These are phyloP conservation scores for Tubosaeta brunneosetosa DNA, from an alignment of 768 basidiomycete species.

Conservation along the genomic window DNA sequence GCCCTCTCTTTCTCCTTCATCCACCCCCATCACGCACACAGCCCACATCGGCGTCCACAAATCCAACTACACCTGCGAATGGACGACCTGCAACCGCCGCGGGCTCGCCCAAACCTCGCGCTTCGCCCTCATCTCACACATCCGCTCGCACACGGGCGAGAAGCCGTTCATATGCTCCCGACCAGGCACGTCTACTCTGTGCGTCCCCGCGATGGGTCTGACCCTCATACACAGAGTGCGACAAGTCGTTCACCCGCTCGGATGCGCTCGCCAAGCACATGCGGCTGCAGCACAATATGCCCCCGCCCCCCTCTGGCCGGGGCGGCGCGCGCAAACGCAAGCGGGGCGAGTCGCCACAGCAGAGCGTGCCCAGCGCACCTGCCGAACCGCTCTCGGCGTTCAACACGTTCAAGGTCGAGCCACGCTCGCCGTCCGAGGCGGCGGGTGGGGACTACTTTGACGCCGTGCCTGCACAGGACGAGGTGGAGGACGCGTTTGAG, in stretches of 20 bases:
- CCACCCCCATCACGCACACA: conserved; percentile 26
- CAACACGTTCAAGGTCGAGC: conserved; percentile 63
- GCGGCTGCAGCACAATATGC: conserved; percentile 81
- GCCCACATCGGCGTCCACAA: conserved; percentile 82
- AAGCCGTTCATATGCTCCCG: conserved; percentile 83
- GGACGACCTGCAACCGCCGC: conserved; percentile 74
- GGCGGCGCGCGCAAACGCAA: conserved; percentile 72
- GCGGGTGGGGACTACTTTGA: conserved; percentile 34
- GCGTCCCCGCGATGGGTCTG: no score
- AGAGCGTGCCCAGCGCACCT: conserved; percentile 15
- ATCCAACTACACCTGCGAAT: conserved; percentile 85
- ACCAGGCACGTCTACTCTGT: conserved; percentile 71
- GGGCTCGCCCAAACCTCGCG: conserved; percentile 84
- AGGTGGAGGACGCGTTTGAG: conserved; percentile 17
- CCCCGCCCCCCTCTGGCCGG: conserved; percentile 66
- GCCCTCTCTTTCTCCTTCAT: neutral
- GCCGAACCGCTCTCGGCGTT: conserved; percentile 36
- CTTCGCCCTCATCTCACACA: conserved; percentile 86
- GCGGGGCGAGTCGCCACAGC: conserved; percentile 37
- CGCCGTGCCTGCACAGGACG: conserved; percentile 13
- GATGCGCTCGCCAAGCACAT: conserved; percentile 93
- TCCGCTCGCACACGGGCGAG: conserved; percentile 91
- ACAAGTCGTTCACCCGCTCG: conserved; percentile 91
- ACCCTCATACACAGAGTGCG: conserved; percentile 61
- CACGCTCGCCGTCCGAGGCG: conserved; percentile 39